Conservation (phyloP, 257 asterid species). For the Przewalskia tangutica region DNA sequence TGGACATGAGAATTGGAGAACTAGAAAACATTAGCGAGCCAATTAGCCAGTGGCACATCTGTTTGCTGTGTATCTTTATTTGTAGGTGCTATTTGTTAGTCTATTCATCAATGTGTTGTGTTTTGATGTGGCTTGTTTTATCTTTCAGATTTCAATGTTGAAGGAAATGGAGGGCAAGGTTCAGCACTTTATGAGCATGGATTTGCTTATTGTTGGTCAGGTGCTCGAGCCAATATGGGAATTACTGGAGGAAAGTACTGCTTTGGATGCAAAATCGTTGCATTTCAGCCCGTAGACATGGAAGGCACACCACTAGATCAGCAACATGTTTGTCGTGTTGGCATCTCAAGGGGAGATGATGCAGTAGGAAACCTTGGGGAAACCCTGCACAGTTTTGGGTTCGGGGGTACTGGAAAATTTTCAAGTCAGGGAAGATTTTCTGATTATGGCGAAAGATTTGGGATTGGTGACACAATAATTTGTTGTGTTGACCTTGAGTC, state of each 20-base stretch:
- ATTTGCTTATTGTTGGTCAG: slow-evolving; percentile 70
- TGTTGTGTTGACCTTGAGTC: slow-evolving; percentile 44
- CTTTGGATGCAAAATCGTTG: slow-evolving; percentile 49
- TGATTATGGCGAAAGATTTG: slow-evolving; percentile 38
- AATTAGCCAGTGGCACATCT: background rate
- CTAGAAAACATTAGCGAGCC: background rate
- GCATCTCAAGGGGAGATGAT: slow-evolving; percentile 54
- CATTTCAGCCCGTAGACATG: slow-evolving; percentile 40
- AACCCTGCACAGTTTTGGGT: slow-evolving; percentile 39
- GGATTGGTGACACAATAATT: slow-evolving; percentile 43
- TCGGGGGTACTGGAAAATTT: slow-evolving; percentile 46
- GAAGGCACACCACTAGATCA: slow-evolving; percentile 37
- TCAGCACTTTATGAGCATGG: slow-evolving; percentile 43
- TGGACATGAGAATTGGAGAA: background rate
- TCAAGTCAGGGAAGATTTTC: slow-evolving; percentile 27
- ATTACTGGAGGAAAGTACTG: slow-evolving; percentile 49
- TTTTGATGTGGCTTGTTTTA: background rate
- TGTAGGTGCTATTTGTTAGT: background rate
- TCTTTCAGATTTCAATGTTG: slow-evolving; percentile 42
- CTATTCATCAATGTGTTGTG: background rate
- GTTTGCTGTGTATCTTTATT: background rate
- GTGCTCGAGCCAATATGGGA: slow-evolving; percentile 59
- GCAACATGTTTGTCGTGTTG: slow-evolving; percentile 40
- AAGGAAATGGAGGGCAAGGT: slow-evolving; percentile 43
- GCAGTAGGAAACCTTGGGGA: slow-evolving; percentile 44